Base-by-base conservation (phyloP, 2,329 filamentous ascomycete genomes). In the Verticillium isaacii region DNA sequence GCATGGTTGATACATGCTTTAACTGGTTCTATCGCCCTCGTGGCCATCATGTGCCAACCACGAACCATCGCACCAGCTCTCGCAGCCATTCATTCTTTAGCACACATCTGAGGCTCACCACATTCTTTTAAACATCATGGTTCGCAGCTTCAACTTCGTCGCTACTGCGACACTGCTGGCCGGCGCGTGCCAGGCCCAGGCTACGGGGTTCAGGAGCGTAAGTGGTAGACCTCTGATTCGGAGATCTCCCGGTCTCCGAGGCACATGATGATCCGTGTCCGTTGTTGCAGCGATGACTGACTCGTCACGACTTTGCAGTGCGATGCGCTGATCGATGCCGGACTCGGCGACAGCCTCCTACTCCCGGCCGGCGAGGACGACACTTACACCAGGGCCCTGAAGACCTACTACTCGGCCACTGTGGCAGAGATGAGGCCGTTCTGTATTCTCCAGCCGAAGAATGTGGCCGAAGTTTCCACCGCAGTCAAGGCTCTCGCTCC, bases 271-370 rank as follows among this genome's bases (percentile, higher is more conserved):
- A 19, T 9, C 17, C 6, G n/a, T 15, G 2, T 19, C 8, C 5
- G 19, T 45, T n/a, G 4, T 14, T 52, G 8, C 45, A 2, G 12
- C 3, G 19, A 25, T 12, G 19, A 9, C n/a, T 52, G 45, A 52
- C 45, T 52, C 45, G 39, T 12, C 9, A 4, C 8, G 3, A 25
- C 45, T 2, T 23, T 8, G 8, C 41, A 66, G 62, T 67, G 66
- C 19, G 65, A 63, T 34, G 61, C 61, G n/a, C 59, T 63, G 29
- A 55, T 64, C 23, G 52, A 58, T n/a, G 58, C 58, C 7, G 62
- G 60, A 7, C 37, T 64, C 5, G 25, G 50, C 17, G 17, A 52
- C 9, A 61, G 60, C 37, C 56, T 64, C 9, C 62, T 54, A 36
- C 58, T 64, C 37, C 37, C 62, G 3, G 58, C 59, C 1, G 58